A percentile compares a stretch with the other conserved stretches of the same genome.
These are phyloP conservation scores for Termitomyces sp. DNA, from an alignment of 768 basidiomycete species.

Conservation along the genomic window DNA sequence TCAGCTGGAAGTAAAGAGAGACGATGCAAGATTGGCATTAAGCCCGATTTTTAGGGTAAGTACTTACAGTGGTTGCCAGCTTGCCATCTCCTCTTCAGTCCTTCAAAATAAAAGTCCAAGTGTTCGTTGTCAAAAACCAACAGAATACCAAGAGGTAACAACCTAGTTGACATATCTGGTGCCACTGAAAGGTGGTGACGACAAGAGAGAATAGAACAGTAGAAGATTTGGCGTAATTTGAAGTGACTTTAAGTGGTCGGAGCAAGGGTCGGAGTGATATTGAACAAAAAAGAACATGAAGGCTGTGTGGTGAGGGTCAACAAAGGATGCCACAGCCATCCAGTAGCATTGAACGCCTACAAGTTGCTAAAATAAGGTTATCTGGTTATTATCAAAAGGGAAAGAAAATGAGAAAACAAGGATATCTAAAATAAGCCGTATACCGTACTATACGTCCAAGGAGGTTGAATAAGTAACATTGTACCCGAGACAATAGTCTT, in stretches of 20 bases:
- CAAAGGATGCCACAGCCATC: background rate
- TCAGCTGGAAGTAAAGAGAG: background rate
- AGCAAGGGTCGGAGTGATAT: background rate
- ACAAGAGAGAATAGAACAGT: background rate
- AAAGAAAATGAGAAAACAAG: background rate
- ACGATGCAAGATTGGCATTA: too few relatives aligned
- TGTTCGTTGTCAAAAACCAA: background rate
- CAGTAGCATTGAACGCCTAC: background rate
- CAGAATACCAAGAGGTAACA: background rate
- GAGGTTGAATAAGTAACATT: too few relatives aligned
- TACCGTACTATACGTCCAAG: too few relatives aligned
- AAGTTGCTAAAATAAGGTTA: background rate
- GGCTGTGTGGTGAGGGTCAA: background rate
- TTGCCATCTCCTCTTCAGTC: background rate
- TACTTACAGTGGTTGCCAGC: too few relatives aligned
- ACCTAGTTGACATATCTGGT: background rate
- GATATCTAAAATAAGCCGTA: too few relatives aligned
- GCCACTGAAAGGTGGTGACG: too few relatives aligned
- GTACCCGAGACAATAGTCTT: too few relatives aligned
- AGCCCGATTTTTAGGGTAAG: too few relatives aligned
- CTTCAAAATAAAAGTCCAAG: background rate
- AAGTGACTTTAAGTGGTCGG: too few relatives aligned
- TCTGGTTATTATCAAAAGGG: background rate
- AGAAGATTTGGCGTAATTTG: too few relatives aligned
- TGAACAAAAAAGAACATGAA: background rate